Evolutionary conservation across 768 basidiomycete species (phyloP).

Genomic region (Pleurotus cornucopiae): DNA sequence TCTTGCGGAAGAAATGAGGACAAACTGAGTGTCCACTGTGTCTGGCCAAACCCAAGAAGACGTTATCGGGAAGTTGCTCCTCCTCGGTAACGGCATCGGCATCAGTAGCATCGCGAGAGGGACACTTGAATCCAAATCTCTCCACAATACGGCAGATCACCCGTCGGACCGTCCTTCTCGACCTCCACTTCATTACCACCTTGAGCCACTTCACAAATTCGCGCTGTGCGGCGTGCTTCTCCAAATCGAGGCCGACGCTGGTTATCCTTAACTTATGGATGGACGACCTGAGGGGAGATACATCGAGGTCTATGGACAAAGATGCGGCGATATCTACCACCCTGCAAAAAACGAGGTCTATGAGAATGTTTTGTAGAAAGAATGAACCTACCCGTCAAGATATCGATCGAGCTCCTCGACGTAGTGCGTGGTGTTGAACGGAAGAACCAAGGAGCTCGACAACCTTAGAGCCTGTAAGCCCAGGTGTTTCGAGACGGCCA

Average conservation of each 20-base stretch:
- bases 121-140: constrained; percentile 24
- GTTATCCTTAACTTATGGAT: constrained; percentile 34
- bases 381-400: constrained; percentile 38
- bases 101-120: constrained; percentile 12
- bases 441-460: constrained; percentile 50
- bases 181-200: constrained; percentile 25
- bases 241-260: constrained; percentile 38
- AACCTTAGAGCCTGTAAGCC: constrained; percentile 50
- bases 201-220: constrained; percentile 31
- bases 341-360: constrained; percentile 21
- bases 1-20: constrained; percentile 7
- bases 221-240: constrained; percentile 38
- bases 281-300: constrained; percentile 32
- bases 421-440: constrained; percentile 69
- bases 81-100: background rate
- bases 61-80: constrained; percentile 2
- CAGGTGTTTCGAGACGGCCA: constrained; percentile 14
- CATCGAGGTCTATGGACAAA: constrained; percentile 22
- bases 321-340: constrained; percentile 43
- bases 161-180: constrained; percentile 20
- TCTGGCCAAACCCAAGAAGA: background rate
- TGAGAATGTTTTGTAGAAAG: background rate
- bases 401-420: constrained; percentile 49
- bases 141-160: constrained; percentile 31
- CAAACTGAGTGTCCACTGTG: background rate